Conservation (phyloP, 1,284 basidiomycete genomes). For the Rhodotorula mucilaginosa region DNA sequence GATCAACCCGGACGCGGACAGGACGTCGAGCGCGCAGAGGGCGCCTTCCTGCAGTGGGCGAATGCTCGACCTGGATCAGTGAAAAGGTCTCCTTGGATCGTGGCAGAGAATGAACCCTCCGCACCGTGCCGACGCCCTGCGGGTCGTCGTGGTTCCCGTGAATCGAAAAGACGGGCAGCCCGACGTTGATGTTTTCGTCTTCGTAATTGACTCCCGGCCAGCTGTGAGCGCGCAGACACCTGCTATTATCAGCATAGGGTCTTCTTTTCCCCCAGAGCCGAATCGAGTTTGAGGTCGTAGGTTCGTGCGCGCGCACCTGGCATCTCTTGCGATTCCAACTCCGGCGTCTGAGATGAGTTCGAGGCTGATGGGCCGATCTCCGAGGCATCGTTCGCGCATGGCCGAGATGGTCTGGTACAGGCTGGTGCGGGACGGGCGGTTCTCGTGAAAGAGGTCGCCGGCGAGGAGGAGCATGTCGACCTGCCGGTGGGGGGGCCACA, state of each 20-base stretch:
- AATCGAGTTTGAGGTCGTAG: no score
- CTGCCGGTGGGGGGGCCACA: no score
- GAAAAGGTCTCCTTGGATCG: not conserved
- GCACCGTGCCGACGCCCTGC: constrained; percentile 84
- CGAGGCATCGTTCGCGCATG: constrained; percentile 84
- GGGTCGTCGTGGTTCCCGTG: constrained; percentile 99
- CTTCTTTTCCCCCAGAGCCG: not conserved
- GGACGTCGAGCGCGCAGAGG: constrained; percentile 87
- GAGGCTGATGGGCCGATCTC: constrained; percentile 79
- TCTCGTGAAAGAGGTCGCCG: constrained; percentile 97
- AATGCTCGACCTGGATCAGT: not conserved
- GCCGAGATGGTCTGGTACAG: constrained; percentile 84
- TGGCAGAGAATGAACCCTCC: constrained; percentile 49
- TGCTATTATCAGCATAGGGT: no score
- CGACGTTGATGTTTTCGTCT: constrained; percentile 91
- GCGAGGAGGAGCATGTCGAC: constrained; percentile 92
- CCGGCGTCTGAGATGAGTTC: constrained; percentile 89
- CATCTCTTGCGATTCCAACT: constrained; percentile 71
- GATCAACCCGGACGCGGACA: constrained; percentile 87
- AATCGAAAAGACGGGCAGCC: constrained; percentile 95
- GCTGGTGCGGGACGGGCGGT: constrained; percentile 85
- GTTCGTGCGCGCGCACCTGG: constrained; percentile 61
- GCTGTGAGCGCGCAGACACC: constrained; percentile 51
- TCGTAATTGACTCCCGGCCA: constrained; percentile 98
- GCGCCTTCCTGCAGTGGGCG: constrained; percentile 74